These are phyloP conservation scores for Coriaria nepalensis DNA, from an alignment of 306 rosid species.

Conservation along the genomic window DNA sequence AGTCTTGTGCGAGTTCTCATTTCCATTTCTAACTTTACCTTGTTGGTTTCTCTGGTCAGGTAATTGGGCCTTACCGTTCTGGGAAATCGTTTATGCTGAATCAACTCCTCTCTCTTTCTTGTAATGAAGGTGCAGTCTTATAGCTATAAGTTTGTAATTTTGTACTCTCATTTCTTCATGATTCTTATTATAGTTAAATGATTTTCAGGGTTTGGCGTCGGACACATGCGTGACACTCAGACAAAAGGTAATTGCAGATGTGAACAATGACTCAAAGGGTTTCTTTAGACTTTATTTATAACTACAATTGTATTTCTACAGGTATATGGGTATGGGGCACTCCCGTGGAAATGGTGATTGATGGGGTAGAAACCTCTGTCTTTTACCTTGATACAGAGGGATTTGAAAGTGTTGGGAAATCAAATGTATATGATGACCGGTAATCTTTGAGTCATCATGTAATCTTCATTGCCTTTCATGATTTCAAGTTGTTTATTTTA, in stretches of 20 bases:
- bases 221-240: constrained; percentile 95
- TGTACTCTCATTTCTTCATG: background rate
- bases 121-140: constrained; percentile 59
- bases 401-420: constrained; percentile 93
- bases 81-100: constrained; percentile 95
- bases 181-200: background rate
- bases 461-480: constrained; percentile 4
- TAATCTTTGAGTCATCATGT: constrained; percentile 29
- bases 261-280: constrained; percentile 8
- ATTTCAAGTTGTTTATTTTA: constrained; percentile 5
- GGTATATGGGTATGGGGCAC: constrained; percentile 99
- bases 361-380: constrained; percentile 82
- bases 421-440: constrained; percentile 97
- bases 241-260: constrained; percentile 60
- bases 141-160: constrained; percentile 11
- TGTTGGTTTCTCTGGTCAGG: constrained; percentile 31
- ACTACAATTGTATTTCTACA: constrained; percentile 21
- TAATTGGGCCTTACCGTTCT: constrained; percentile 93
- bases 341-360: constrained; percentile 61
- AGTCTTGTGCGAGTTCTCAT: background rate
- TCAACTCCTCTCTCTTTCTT: constrained; percentile 95
- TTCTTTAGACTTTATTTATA: constrained; percentile 5
- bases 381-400: constrained; percentile 94
- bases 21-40: background rate
- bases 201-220: constrained; percentile 84